Evolutionary conservation across 1,139 yeast genomes (phyloP), one percentile per base, ranked within the genome.

Genomic region (Suhomyces wounanorum): DNA sequence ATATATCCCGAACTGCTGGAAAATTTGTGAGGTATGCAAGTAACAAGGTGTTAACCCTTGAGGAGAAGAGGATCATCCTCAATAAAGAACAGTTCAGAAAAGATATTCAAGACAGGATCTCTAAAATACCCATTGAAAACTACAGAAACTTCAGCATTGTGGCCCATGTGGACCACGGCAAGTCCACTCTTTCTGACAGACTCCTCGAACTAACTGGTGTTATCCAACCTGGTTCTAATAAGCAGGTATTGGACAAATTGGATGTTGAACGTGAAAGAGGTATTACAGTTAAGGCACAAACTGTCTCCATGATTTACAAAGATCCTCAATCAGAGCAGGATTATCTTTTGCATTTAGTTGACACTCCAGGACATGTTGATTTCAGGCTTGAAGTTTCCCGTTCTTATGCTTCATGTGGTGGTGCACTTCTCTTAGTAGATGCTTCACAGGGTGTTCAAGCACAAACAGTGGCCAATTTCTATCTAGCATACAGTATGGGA

Each of bases 331-430:
- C 71, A 0, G 56, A 62, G 3, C 70, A 82, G 58, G 97, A 92
- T 58, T 94, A 89, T 62, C 68, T 94, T 50, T 71, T 94, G 47
- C 97, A 94, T 69, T 77, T 94, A 51, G 96, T 94, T 52, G 99
- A 94, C 69, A 94, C 99, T 0, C 99, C 99, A 0, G 99, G 99
- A 0, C 99, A 94, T 66, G 99, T 94, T 30, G 99, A 94, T 67
- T 94, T 94, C 66, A 73, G 97, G 49, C 89, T 96, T 8, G 99
- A 94, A 62, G 99, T 94, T 0, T 85, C 96, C 1, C 72, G 98
- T 57, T 88, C 96, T 10, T 91, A 92, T 67, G 97, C 98, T 1
- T 88, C 97, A 0, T 94, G 98, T 73, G 96, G 95, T 37, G 99
- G 99, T 11, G 98, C 98, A 0, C 70, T 94, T 45, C 68, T 94